Percentiles rank a stretch among this genome's conserved stretches.
These are phyloP conservation scores for Globisporangium mamillatum DNA, from an alignment of 352 stramenopile species.

Conservation along the genomic window DNA sequence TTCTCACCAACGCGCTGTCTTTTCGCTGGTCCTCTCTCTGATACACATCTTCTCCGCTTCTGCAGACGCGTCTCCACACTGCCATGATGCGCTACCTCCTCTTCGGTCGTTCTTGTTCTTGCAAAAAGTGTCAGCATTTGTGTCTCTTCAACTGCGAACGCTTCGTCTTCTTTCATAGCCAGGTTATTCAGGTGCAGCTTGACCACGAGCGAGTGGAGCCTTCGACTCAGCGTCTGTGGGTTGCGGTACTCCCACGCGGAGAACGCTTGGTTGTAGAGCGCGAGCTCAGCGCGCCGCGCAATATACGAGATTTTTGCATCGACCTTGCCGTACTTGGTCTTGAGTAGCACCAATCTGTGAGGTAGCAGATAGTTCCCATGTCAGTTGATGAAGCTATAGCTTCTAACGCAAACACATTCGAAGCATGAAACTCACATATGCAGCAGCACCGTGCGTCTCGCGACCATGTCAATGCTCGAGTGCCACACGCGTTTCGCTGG, in stretches of 20 bases:
- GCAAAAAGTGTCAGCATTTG: neutral
- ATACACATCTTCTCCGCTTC: neutral
- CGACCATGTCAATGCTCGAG: slow-evolving; percentile 30
- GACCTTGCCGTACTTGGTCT: slow-evolving; percentile 59
- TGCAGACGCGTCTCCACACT: neutral
- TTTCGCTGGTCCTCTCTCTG: neutral
- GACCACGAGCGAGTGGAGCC: slow-evolving; percentile 53
- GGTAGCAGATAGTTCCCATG: neutral
- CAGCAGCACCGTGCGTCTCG: slow-evolving; percentile 47
- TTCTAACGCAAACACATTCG: neutral
- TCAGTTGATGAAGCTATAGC: neutral
- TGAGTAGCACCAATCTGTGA: slow-evolving; percentile 47
- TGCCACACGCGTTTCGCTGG: slow-evolving; percentile 41
- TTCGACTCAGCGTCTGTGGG: slow-evolving; percentile 49
- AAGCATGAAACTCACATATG: slow-evolving; percentile 37
- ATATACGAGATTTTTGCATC: slow-evolving; percentile 65
- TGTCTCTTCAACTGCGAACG: slow-evolving; percentile 25
- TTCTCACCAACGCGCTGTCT: neutral
- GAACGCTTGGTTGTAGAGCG: slow-evolving; percentile 51
- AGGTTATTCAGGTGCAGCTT: slow-evolving; percentile 63
- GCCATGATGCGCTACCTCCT: neutral
- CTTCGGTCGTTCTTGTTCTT: neutral
- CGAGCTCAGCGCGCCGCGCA: slow-evolving; percentile 49
- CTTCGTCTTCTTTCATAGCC: slow-evolving; percentile 32
- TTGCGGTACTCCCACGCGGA: slow-evolving; percentile 54